Conservation (phyloP, 306 rosid species). For the Trifolium fragiferum region DNA sequence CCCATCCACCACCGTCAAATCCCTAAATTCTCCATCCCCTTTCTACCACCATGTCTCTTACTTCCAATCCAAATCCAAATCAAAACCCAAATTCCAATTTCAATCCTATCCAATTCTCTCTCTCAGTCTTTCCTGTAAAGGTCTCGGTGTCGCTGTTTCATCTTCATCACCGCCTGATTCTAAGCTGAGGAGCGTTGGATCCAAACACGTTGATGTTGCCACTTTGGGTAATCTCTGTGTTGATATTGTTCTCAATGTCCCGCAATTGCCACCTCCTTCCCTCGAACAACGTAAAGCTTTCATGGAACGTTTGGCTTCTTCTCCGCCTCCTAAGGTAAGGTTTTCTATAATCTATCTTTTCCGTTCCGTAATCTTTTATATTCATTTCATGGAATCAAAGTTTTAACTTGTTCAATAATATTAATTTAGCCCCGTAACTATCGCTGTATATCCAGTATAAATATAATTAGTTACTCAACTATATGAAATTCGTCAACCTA, state of each 20-base stretch:
- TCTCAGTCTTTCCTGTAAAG: constrained; percentile 44
- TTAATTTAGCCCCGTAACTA: too few relatives aligned
- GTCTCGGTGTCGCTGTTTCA: constrained; percentile 46
- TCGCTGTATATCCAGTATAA: too few relatives aligned
- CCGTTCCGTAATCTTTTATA: too few relatives aligned
- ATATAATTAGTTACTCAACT: too few relatives aligned
- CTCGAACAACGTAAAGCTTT: constrained; percentile 62
- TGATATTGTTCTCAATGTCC: constrained; percentile 88
- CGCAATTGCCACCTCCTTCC: constrained; percentile 71
- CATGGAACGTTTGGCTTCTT: constrained; percentile 77
- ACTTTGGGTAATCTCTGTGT: constrained; percentile 92
- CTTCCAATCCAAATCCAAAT: background rate
- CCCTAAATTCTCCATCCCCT: constrained; percentile 51
- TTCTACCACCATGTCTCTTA: constrained; percentile 45
- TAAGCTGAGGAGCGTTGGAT: constrained; percentile 41
- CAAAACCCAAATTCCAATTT: background rate
- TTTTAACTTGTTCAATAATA: too few relatives aligned
- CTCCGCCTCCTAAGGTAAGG: constrained; percentile 77
- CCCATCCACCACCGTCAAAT: constrained; percentile 6
- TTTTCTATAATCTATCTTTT: too few relatives aligned
- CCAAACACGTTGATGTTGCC: constrained; percentile 72
- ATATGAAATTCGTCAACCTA: too few relatives aligned
- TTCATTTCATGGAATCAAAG: too few relatives aligned
- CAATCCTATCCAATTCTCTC: constrained; percentile 34
- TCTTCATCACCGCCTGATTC: constrained; percentile 32